A percentile compares a stretch with the other conserved stretches of the same genome.
Conservation (phyloP, 1,284 basidiomycete species). For the Rhizopogon hawkerae region DNA sequence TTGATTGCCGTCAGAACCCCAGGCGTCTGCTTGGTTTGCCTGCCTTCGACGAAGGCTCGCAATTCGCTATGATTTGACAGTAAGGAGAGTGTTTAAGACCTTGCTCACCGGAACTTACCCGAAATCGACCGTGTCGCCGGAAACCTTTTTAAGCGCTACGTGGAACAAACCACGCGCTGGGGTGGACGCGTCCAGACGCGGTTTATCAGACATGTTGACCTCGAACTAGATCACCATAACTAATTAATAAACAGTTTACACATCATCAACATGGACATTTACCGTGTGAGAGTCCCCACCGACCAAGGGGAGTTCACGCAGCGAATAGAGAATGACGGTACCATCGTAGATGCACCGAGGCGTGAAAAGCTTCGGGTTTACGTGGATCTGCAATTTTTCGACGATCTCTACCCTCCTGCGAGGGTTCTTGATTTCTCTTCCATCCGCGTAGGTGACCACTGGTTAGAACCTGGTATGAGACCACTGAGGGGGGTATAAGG, state of each 20-base stretch:
- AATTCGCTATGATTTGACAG: conserved; percentile 19
- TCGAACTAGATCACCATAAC: conserved; percentile 15
- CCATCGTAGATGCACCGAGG: conserved; percentile 33
- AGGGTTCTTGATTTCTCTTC: conserved; percentile 7
- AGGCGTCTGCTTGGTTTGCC: conserved; percentile 17
- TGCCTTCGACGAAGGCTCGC: conserved; percentile 20
- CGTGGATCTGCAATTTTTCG: conserved; percentile 27
- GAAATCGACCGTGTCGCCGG: conserved; percentile 21
- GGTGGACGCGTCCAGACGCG: conserved; percentile 7
- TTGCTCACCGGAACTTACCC: conserved; percentile 12
- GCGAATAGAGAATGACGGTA: conserved; percentile 31
- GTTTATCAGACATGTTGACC: conserved; percentile 23
- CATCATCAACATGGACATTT: neutral
- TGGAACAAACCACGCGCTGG: conserved; percentile 14
- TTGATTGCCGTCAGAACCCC: conserved; percentile 21
- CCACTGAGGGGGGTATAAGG: conserved; percentile 1
- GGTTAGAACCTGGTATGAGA: conserved; percentile 6
- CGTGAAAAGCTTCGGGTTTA: conserved; percentile 19
- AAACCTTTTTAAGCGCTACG: conserved; percentile 21
- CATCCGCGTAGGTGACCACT: conserved; percentile 13
- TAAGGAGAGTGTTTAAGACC: neutral
- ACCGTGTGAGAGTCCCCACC: conserved; percentile 17
- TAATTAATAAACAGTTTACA: neutral
- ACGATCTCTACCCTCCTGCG: conserved; percentile 26
- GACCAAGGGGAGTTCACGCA: conserved; percentile 20